Evolutionary conservation across 1,139 yeast genomes (phyloP), one percentile per base, ranked within the genome.

Genomic region (Zygosaccharomyces sapae): DNA sequence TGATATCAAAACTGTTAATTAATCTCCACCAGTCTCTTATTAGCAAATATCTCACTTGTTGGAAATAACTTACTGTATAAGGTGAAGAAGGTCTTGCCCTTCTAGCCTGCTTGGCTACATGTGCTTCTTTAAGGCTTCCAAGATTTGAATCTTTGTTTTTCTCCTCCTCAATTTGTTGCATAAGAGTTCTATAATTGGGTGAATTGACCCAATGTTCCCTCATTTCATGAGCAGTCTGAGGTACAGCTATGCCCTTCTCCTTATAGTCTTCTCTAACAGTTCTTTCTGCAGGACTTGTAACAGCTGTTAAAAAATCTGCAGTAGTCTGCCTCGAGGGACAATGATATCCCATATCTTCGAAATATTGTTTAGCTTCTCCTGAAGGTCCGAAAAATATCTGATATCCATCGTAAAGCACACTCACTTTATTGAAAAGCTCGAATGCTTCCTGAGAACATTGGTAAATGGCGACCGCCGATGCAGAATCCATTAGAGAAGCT

Each of bases 371-470:
- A 8, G 79, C 78, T 31, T 65, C 58, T 10, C 48, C 44, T 25
- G 66, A 62, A 5, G 71, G 69, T 9, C 79, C 78, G 51, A 63
- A 74, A 51, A 65, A 74, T 22, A 74, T 61, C 58, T 74, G 77
- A 47, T 66, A 62, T 24, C 79, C 79, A 39, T 65, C 62, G 51
- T 74, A 73, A 43, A 74, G 61, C 10, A 74, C 70, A 12, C 73
- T 66, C 5, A 73, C 77, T 50, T 73, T 73, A 55, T 74, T 76
- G 54, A 74, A 74, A 31, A 67, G 62, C 48, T 72, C 71, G 54
- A 73, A 74, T 3, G 85, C 84, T 61, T 79, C 84, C 69, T 84
- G 87, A 33, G 87, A 81, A 56, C 89, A 86, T 70, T 86, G 95
- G 67, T 86, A 86, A 50, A 86, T 81, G 25, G 95, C 88, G 53